Evolutionary conservation across 2,329 filamentous ascomycete species (phyloP).

Genomic region (Colletotrichum endophyticum): DNA sequence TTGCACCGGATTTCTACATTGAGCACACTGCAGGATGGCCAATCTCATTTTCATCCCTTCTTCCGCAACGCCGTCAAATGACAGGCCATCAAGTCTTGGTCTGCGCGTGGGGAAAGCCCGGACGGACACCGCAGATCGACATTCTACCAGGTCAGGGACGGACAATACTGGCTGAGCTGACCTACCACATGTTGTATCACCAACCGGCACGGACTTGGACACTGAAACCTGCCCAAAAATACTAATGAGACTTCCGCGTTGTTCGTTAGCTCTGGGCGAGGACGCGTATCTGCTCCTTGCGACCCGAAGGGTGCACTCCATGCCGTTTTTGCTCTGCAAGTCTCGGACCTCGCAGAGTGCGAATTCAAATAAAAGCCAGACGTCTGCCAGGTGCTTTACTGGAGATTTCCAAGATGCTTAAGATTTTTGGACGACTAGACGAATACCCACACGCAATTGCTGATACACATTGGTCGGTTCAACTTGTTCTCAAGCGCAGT

Average conservation of each 20-base stretch:
- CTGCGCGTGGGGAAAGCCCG: conserved; percentile 18
- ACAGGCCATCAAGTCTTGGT: background rate
- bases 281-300: background rate
- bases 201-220: conserved; percentile 7
- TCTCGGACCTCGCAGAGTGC: background rate
- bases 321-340: background rate
- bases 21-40: background rate
- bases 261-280: background rate
- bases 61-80: background rate
- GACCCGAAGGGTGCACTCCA: background rate
- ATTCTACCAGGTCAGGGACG: background rate
- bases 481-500: background rate
- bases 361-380: background rate
- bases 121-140: conserved; percentile 11
- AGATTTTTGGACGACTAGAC: background rate
- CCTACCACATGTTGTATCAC: conserved; percentile 11
- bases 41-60: background rate
- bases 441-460: background rate
- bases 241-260: background rate
- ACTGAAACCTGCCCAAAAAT: conserved; percentile 15
- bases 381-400: background rate
- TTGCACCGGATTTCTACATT: background rate
- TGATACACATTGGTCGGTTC: background rate
- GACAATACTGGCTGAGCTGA: background rate
- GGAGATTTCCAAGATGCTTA: background rate